Conservation (phyloP, 2,329 filamentous ascomycete genomes). For the Colletotrichum lindemuthianum region DNA sequence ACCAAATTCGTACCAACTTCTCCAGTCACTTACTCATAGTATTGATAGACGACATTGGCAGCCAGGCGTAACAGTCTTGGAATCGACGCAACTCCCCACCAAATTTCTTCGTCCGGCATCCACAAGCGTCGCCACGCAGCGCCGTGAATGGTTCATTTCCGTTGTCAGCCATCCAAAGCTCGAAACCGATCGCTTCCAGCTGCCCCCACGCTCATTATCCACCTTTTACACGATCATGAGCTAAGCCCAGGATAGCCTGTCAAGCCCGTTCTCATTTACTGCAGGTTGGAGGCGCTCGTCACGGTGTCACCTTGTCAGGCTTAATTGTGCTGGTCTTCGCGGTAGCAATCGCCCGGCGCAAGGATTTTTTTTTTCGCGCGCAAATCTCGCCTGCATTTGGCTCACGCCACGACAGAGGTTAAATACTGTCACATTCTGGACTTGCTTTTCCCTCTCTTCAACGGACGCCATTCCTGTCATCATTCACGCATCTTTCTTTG, state of each 20-base stretch:
- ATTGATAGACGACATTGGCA: neutral
- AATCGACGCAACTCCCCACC: conserved; percentile 28
- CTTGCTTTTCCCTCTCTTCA: conserved; percentile 4
- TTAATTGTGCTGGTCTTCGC: neutral
- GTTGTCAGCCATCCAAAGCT: conserved; percentile 1
- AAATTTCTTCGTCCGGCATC: conserved; percentile 7
- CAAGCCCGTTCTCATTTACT: conserved; percentile 5
- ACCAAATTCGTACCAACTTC: too few relatives aligned
- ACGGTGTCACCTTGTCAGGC: neutral
- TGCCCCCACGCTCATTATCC: conserved; percentile 21
- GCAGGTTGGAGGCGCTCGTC: neutral
- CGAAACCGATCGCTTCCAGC: conserved; percentile 7
- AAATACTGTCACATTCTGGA: neutral
- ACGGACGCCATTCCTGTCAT: neutral
- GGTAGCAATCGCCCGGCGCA: conserved; percentile 14
- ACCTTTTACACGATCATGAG: conserved; percentile 22
- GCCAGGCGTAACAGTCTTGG: neutral
- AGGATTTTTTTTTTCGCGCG: conserved; percentile 21
- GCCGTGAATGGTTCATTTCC: conserved; percentile 11
- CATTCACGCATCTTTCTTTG: neutral
- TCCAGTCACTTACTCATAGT: too few relatives aligned
- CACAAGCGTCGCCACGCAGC: neutral
- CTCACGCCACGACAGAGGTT: conserved; percentile 21
- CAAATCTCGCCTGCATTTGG: conserved; percentile 23
- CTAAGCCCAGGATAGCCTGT: conserved; percentile 15